A percentile compares a stretch with the other conserved stretches of the same genome.
Evolutionary conservation across 2,329 filamentous ascomycete species (phyloP).

Genomic region (Calonectria pseudoreteaudii): DNA sequence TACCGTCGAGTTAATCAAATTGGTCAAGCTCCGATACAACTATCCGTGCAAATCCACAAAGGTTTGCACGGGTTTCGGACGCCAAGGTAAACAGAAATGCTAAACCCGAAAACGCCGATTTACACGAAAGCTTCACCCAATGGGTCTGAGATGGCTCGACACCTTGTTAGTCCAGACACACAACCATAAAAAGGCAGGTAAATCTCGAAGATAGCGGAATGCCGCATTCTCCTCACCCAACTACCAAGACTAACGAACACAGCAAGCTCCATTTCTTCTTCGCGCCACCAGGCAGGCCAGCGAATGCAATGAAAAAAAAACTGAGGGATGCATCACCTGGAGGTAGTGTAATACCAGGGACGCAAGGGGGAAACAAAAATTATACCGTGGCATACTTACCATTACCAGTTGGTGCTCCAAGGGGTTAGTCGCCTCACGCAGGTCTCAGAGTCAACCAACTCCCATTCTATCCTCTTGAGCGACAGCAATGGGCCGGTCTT

Average conservation of each 20-base stretch:
- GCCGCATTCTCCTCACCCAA: not conserved
- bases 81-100: not conserved
- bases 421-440: slow-evolving; percentile 5
- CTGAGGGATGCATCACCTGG: not conserved
- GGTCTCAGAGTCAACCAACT: slow-evolving; percentile 1
- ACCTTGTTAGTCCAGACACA: not conserved
- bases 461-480: not conserved
- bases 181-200: not conserved
- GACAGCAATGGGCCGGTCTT: not conserved
- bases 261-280: slow-evolving; percentile 7
- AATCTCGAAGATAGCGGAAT: not conserved
- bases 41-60: not conserved
- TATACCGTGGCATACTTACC: not conserved
- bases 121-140: not conserved
- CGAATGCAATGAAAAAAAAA: slow-evolving; percentile 11
- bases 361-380: slow-evolving; percentile 1
- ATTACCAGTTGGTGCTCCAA: not conserved
- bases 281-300: not conserved
- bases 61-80: not conserved
- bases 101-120: not conserved
- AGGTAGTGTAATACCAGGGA: slow-evolving; percentile 4
- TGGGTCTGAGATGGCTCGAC: not conserved
- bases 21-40: not conserved
- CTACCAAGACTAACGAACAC: not conserved
- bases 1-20: slow-evolving; percentile 1